Percentiles rank a stretch among this genome's conserved stretches.
Conservation (phyloP, 2,329 filamentous ascomycete genomes). For the Talaromyces islandicus region DNA sequence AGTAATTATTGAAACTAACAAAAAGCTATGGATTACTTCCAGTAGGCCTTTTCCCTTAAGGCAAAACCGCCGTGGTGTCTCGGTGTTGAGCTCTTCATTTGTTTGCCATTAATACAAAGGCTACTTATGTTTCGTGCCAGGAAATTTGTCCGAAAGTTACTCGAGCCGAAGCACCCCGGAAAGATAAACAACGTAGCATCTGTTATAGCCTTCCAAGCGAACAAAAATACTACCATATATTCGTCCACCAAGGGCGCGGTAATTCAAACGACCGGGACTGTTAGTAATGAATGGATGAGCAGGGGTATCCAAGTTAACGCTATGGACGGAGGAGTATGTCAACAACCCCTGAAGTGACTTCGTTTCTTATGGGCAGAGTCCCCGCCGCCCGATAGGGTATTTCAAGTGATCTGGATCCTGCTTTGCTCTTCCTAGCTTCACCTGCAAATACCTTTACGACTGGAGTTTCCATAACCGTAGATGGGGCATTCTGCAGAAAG, state of each 20-base stretch:
- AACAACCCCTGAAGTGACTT: too few relatives aligned
- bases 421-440: neutral
- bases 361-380: neutral
- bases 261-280: neutral
- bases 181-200: slow-evolving; percentile 4
- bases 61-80: neutral
- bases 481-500: neutral
- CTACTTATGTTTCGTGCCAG: neutral
- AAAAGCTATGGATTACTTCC: too few relatives aligned
- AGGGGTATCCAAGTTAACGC: slow-evolving; percentile 15
- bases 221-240: neutral
- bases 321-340: neutral
- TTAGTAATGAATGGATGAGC: slow-evolving; percentile 15
- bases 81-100: neutral
- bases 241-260: neutral
- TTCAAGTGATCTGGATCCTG: neutral
- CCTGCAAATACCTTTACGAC: neutral
- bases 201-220: neutral
- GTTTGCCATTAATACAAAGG: neutral
- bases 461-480: neutral
- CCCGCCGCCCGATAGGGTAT: neutral
- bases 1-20: too few relatives aligned
- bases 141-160: neutral
- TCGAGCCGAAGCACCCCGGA: neutral
- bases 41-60: neutral